Evolutionary conservation across 306 rosid genomes (phyloP), one percentile per base, ranked within the genome.

Genomic region (Dryas octopetala): DNA sequence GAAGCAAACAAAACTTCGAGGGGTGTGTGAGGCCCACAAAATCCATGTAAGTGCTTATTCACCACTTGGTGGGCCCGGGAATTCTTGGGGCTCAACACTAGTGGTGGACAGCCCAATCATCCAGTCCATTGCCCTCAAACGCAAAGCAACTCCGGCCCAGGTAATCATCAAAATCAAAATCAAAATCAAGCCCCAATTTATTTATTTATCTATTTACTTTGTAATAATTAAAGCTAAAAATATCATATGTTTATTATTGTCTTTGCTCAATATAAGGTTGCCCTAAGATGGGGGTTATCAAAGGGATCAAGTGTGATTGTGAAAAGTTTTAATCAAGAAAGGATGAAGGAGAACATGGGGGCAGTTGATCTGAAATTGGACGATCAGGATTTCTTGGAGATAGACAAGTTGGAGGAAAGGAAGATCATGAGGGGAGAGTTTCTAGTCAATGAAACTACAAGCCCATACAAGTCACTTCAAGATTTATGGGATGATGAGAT

Each of bases 401-500:
- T 91, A 60, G 96, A 90, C 32, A 79, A 80, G 68, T 70, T 90
- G 86, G 91, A 90, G 52, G 90, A 90, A 74, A 65, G 81, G 82
- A 94, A 94, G 86, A 91, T 91, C 50, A 79, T 91, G 97, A 94
- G 95, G 83, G 98, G 97, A 28, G 97, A 94, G 67, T 91, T 83
- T 80, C 83, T 86, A 9, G 90, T 88, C 19, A 94, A 94, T 62
- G 70, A 85, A 72, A 94, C 96, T 15, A 94, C 95, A 57, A 91
- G 98, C 71, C 96, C 98, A 7, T 91, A 88, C 80, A 90, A 63
- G 81, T 85, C 96, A 46, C 72, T 90, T 67, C 80, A 85, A 79
- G 88, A 91, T 38, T 88, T 91, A 7, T 94, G 97, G 98, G 96
- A 94, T 65, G 85, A 66, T 68, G 98, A 94, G 66, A 60, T 68